Evolutionary conservation across 1,284 basidiomycete species (phyloP).

Genomic region (Rhodotorula glutinis): DNA sequence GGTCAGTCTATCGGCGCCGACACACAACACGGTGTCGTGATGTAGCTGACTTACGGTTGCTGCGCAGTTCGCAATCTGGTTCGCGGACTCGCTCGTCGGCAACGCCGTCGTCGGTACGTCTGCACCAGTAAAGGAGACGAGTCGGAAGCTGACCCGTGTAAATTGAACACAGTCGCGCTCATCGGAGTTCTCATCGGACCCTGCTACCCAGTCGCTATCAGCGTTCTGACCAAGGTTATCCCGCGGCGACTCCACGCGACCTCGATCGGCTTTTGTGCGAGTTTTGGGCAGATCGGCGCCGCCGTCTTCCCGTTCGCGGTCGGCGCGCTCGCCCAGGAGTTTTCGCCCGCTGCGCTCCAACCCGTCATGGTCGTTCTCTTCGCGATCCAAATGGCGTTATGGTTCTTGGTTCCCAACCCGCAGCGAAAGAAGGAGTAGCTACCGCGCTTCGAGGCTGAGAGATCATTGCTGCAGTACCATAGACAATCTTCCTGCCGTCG

Average conservation of each 20-base stretch:
- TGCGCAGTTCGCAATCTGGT: constrained; percentile 32
- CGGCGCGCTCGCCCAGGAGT: constrained; percentile 27
- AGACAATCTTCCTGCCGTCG: too few relatives aligned
- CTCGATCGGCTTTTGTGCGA: constrained; percentile 29
- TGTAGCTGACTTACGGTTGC: neutral
- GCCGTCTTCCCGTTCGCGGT: constrained; percentile 36
- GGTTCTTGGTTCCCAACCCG: constrained; percentile 7
- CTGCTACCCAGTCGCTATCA: constrained; percentile 16
- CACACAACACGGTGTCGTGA: too few relatives aligned
- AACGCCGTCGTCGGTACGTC: constrained; percentile 22
- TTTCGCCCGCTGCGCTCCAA: constrained; percentile 21
- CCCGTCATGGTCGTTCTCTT: constrained; percentile 36
- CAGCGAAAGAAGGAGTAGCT: constrained; percentile 25
- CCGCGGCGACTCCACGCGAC: constrained; percentile 14
- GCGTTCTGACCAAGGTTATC: constrained; percentile 17
- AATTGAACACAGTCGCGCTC: constrained; percentile 5
- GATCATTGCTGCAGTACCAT: too few relatives aligned
- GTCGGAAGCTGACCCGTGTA: too few relatives aligned
- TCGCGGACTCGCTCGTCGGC: constrained; percentile 22
- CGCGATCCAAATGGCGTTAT: constrained; percentile 22
- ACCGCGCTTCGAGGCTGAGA: neutral
- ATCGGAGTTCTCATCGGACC: constrained; percentile 17
- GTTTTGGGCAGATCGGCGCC: constrained; percentile 20
- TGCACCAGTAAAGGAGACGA: too few relatives aligned
- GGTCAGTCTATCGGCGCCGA: too few relatives aligned